Evolutionary conservation across 306 rosid genomes (phyloP).

Genomic region (Erythrophleum fordii): DNA sequence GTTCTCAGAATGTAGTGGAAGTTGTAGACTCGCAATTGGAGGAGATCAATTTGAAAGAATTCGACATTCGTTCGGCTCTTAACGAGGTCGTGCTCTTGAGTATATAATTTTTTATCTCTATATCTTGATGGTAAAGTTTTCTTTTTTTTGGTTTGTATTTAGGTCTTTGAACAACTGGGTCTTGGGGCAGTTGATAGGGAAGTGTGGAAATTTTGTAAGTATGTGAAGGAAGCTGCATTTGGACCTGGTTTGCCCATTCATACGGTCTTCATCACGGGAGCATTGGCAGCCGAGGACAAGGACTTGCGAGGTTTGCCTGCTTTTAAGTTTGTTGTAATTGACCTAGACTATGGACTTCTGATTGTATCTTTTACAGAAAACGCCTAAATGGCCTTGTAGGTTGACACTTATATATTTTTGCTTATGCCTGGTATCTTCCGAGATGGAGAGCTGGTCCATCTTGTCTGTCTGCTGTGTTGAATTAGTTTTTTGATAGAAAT

Average conservation of each 20-base stretch:
- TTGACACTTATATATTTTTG: neutral
- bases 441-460: neutral
- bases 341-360: neutral
- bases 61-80: constrained; percentile 66
- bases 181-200: constrained; percentile 46
- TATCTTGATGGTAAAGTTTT: neutral
- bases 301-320: constrained; percentile 57
- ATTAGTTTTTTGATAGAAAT: neutral
- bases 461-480: neutral
- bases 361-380: neutral
- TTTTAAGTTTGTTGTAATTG: constrained; percentile 4
- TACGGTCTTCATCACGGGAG: constrained; percentile 63
- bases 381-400: neutral
- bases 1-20: constrained; percentile 36
- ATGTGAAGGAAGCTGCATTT: constrained; percentile 78
- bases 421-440: neutral
- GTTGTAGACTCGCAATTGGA: constrained; percentile 36
- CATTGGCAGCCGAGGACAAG: constrained; percentile 40
- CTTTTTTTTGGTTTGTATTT: neutral
- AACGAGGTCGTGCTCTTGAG: constrained; percentile 40
- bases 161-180: constrained; percentile 62
- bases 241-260: constrained; percentile 75
- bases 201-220: constrained; percentile 67
- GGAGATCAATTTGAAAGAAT: constrained; percentile 54
- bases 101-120: neutral